Base-by-base conservation (phyloP, 2,329 filamentous ascomycete genomes). In the Clarireedia homoeocarpa region DNA sequence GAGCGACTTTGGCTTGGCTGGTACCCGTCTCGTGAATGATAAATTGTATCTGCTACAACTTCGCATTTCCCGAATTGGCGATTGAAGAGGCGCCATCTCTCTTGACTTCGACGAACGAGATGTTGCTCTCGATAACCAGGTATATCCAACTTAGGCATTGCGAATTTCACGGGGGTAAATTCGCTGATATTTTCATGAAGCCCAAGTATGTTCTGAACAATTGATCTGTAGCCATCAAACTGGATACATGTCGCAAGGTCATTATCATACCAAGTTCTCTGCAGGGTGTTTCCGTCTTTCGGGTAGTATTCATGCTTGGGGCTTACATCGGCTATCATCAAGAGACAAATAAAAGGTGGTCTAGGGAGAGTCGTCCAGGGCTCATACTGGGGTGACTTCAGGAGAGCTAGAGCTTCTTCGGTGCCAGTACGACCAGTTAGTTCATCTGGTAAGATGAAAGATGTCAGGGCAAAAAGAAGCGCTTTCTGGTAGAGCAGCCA, bases 401-500 rank as follows among this genome's bases (percentile, higher is more conserved):
- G 68, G 30, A 72, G 74, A 2, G 73, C 67, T 0, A 83, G 57
- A 0, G 81, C 77, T 65, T 86, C 82, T 63, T 88, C 84, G 0
- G 75, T 77, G 0, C 85, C 85, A 0, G 82, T 86, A 0, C 75
- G 72, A 0, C 74, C 70, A 0, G 83, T 86, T 0, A 88, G 71
- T 0, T 72, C 68, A 62, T 88, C 85, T 0, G 80, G 76, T 0
- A 86, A 39, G 0, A 76, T 62, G 36, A 77, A 80, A 0, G 83
- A 84, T 0, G 84, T 88, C 4, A 76, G 68, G 0, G 83, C 84
- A 63, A 88, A 84, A 1, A 83, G 66, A 4, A 76, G 67, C 0
- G 82, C 82, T 61, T 83, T 85, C 1, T 71, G 71, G 55, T 83
- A 84, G 0, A 82, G 68, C 0, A 83, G 67, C 0, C 66, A 65